Base-by-base conservation (phyloP, 179 eudicot genomes). In the Patellifolia procumbens region DNA sequence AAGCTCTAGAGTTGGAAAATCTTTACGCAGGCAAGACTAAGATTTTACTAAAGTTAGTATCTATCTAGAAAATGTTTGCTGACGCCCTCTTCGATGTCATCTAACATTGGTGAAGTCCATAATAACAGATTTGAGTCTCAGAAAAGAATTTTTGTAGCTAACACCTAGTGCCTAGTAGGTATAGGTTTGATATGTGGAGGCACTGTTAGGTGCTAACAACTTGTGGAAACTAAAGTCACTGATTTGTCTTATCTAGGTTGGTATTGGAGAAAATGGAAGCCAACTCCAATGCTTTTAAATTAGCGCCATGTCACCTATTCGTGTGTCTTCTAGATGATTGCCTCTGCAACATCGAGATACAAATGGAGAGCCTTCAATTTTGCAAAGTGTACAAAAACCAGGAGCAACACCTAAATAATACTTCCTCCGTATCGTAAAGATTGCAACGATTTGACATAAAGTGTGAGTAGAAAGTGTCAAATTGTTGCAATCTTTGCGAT, bases 151-250 rank as follows among this genome's bases (percentile, higher is more conserved):
- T 49, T 8, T 60, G 19, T 28, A 17, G 62, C 72, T 24, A 51
- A 15, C 0, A 58, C 51, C 17, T 26, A 77, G 26, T 60, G 42
- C 51, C 17, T 26, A 77, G 26, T 60, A 45, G 56, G 28, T n/a
- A 53, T 39, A 76, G 16, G 22, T 52, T 68, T 58, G 48, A 59
- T n/a, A 9, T 56, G 35, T 49, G 56, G 26, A 68, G 66, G 34
- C 59, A 35, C 56, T 17, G 31, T 39, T 32, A 64, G 17, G 1
- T 4, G 55, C 74, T 55, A 58, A 29, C 26, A 31, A 28, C 24
- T 45, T 13, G 15, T 22, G 62, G 48, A 32, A 34, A 63, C 22
- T 46, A 46, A 48, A 31, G 45, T 46, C 19, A 74, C 61, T 49
- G 6, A 15, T 19, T 29, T 11, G 8, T 16, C 10, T 22, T 42